phyloP scores from a whole-genome alignment of 345 rosid species.

The Mercurialis annua region DNA sequence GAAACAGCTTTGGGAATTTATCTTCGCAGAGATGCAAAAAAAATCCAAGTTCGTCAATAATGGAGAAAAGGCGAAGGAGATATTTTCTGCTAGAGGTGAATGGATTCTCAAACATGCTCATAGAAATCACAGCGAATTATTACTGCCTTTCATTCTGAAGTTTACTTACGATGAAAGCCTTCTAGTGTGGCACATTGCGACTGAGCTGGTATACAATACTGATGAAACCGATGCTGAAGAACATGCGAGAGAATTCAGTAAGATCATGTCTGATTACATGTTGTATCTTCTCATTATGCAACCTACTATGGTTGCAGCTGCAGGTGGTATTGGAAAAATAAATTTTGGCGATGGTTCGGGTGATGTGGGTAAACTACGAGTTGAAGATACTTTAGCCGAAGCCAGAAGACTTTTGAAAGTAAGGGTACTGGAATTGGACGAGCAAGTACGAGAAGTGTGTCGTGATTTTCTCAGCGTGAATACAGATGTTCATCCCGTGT shows the following conservation, averaged over 20 bases:
- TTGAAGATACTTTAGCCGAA: conserved; percentile 48
- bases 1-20: conserved; percentile 45
- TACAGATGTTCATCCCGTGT: conserved; percentile 34
- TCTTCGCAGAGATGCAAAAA: conserved; percentile 33
- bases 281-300: conserved; percentile 48
- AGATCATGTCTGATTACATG: conserved; percentile 58
- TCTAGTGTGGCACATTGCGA: conserved; percentile 55
- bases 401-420: conserved; percentile 35
- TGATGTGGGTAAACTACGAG: conserved; percentile 41
- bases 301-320: conserved; percentile 48
- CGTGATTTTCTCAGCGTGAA: conserved; percentile 12
- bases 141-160: conserved; percentile 32
- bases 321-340: conserved; percentile 47
- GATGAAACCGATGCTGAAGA: neutral
- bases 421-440: conserved; percentile 1
- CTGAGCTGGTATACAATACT: conserved; percentile 42
- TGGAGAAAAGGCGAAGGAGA: conserved; percentile 40
- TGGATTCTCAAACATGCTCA: conserved; percentile 36
- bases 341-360: conserved; percentile 47
- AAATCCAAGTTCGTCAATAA: conserved; percentile 43
- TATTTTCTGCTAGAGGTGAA: conserved; percentile 53
- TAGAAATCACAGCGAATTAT: neutral
- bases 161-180: conserved; percentile 20
- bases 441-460: conserved; percentile 25
- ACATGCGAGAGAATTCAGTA: conserved; percentile 29